A percentile compares a stretch with the other conserved stretches of the same genome.
Conservation (phyloP, 129 eudicot genomes). For the Pulicaria dysenterica region DNA sequence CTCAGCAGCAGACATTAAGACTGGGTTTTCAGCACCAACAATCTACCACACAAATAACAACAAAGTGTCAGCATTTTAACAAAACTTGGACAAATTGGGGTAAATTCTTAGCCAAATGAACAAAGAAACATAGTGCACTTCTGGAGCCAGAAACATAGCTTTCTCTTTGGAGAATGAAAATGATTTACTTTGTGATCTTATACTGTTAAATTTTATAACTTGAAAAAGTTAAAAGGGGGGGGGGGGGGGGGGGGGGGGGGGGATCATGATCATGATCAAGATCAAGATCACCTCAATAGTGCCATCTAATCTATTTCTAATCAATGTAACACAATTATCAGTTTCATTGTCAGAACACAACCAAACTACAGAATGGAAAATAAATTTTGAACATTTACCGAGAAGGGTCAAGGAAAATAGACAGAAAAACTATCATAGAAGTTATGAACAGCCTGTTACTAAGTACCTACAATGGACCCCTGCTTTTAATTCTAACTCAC, state of each 20-base stretch:
- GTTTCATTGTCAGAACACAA: not conserved
- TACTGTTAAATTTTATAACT: not conserved
- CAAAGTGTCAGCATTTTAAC: not conserved
- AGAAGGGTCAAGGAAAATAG: not conserved
- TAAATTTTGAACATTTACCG: slow-evolving; percentile 3
- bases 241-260: no score
- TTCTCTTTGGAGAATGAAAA: no score
- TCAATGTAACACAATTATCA: not conserved
- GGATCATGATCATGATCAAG: not conserved
- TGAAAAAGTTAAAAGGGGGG: no score
- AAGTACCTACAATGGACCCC: not conserved
- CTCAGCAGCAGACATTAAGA: slow-evolving; percentile 93
- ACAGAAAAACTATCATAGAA: not conserved
- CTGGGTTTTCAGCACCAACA: slow-evolving; percentile 98
- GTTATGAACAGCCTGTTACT: not conserved
- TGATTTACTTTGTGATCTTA: not conserved
- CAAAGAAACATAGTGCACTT: no score
- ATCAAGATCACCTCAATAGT: slow-evolving; percentile 1
- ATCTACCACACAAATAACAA: slow-evolving; percentile 50
- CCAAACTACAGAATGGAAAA: not conserved
- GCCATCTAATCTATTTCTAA: not conserved
- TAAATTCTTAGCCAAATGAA: slow-evolving; percentile 4
- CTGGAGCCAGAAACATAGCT: no score
- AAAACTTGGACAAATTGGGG: not conserved
- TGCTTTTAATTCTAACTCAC: not conserved